Evolutionary conservation across 2,329 filamentous ascomycete genomes (phyloP).

Genomic region (Hypoxylon sp.): DNA sequence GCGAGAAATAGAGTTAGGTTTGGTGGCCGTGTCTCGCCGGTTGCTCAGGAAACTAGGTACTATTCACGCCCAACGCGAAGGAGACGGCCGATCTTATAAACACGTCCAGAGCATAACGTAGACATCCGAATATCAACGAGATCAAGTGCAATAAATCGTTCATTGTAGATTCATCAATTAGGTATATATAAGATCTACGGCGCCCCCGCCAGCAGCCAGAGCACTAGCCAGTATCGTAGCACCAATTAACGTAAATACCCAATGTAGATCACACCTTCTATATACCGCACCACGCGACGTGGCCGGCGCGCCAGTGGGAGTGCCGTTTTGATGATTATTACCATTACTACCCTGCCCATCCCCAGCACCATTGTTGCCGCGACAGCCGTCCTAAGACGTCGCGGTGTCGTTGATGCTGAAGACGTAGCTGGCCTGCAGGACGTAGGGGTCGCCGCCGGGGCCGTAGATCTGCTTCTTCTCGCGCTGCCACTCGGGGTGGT

Average conservation of each 20-base stretch:
- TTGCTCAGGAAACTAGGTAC: not conserved
- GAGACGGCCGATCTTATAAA: not conserved
- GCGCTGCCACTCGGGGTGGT: slow-evolving; percentile 89
- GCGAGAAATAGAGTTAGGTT: not conserved
- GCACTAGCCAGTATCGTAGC: slow-evolving; percentile 5
- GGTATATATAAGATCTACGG: slow-evolving; percentile 21
- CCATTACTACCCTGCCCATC: slow-evolving; percentile 9
- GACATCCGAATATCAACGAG: not conserved
- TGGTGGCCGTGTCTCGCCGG: not conserved
- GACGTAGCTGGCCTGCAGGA: slow-evolving; percentile 72
- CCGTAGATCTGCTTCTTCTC: slow-evolving; percentile 71
- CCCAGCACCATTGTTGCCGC: slow-evolving; percentile 16
- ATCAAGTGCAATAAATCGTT: not conserved
- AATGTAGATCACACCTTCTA: slow-evolving; percentile 3
- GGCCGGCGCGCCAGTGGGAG: not conserved
- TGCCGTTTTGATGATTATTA: slow-evolving; percentile 17
- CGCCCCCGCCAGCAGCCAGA: slow-evolving; percentile 5
- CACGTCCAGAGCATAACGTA: not conserved
- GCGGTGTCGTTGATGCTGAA: slow-evolving; percentile 66
- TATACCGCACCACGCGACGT: slow-evolving; percentile 16
- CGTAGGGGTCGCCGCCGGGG: slow-evolving; percentile 72
- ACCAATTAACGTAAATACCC: slow-evolving; percentile 25
- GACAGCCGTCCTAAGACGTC: slow-evolving; percentile 45
- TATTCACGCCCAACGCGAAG: not conserved
- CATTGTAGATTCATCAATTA: slow-evolving; percentile 25